Evolutionary conservation across 495 filamentous ascomycete species (phyloP), one percentile per base, ranked within the genome.

Genomic region (Aspergillus avenaceus): DNA sequence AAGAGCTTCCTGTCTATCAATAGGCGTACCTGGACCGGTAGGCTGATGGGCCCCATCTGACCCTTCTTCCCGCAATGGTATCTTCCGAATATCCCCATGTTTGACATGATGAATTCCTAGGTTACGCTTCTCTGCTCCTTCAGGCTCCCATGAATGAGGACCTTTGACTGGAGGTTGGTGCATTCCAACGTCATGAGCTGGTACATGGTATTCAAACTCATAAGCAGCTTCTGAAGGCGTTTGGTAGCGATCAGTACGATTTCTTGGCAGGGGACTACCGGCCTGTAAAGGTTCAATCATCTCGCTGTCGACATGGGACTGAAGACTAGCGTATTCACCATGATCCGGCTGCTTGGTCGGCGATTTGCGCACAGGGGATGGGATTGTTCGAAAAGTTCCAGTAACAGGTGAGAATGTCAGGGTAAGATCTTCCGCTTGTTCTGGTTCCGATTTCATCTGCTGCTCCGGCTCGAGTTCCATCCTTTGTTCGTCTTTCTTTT

Each of bases 1-100:
- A 2, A 80, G 57, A 5, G 77, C 77, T 44, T 72, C 69, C 59
- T 79, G 76, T 18, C 75, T 65, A 50, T 69, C 74, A 28, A 80
- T 71, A 3, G 72, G 72, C 0, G 69, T 69, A 1, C 72, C 70
- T 0, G 70, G 65, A 11, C 71, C 53, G 23, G 55, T 31, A 41
- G 62, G 47, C 27, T 62, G 58, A 21, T 53, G 53, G 31, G 61
- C 58, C 42, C 67, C 56, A 7, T 59, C 41, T 9, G 54, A 48
- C 4, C 54, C 44, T 12, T 62, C 63, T 29, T 57, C 43, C 13
- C 66, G 66, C 13, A 70, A 51, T 4, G 72, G 71, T 11, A 72
- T 62, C 52, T 65, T 69, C 8, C 60, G 64, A 18, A 62, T 64
- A 8, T 58, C 59, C 19, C 50, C 44, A 19, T 65, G 46, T 7